These are phyloP conservation scores for Coniferiporia sulphurascens DNA, from an alignment of 1,284 basidiomycete species.

Conservation along the genomic window DNA sequence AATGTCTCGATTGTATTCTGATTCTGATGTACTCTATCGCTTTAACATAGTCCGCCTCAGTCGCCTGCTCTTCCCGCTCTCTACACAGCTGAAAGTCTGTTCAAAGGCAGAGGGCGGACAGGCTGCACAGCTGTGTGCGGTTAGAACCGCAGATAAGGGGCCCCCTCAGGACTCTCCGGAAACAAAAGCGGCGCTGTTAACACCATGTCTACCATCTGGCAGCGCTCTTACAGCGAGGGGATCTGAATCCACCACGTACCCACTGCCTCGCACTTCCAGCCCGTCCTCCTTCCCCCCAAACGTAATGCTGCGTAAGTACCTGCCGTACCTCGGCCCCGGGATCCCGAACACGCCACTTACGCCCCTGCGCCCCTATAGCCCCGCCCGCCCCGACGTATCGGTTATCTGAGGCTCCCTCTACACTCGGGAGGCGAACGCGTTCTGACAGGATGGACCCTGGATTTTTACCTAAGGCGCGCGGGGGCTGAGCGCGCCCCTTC, in stretches of 20 bases:
- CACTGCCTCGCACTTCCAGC: not conserved
- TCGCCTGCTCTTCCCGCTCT: conserved; percentile 17
- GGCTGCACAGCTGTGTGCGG: not conserved
- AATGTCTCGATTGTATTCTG: not conserved
- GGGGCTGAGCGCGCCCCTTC: too few relatives aligned
- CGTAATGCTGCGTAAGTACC: conserved; percentile 16
- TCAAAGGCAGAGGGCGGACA: conserved; percentile 1
- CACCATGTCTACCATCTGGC: not conserved
- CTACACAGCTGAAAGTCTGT: conserved; percentile 15
- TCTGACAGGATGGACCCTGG: too few relatives aligned
- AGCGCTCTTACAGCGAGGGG: not conserved
- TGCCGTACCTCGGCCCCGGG: not conserved
- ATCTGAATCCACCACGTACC: not conserved
- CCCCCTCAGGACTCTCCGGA: not conserved
- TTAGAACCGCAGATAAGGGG: not conserved
- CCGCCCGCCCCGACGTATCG: conserved; percentile 2
- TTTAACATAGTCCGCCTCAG: conserved; percentile 11
- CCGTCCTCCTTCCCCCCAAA: conserved; percentile 7
- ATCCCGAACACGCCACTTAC: not conserved
- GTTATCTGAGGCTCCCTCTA: not conserved
- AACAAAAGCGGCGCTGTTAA: not conserved
- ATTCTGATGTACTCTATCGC: not conserved
- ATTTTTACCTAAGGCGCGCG: not conserved
- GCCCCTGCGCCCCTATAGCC: not conserved
- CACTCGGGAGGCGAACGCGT: not conserved